A percentile compares a stretch with the other conserved stretches of the same genome.
phyloP scores from a whole-genome alignment of 306 rosid genomes.

The Quercus glauca region DNA sequence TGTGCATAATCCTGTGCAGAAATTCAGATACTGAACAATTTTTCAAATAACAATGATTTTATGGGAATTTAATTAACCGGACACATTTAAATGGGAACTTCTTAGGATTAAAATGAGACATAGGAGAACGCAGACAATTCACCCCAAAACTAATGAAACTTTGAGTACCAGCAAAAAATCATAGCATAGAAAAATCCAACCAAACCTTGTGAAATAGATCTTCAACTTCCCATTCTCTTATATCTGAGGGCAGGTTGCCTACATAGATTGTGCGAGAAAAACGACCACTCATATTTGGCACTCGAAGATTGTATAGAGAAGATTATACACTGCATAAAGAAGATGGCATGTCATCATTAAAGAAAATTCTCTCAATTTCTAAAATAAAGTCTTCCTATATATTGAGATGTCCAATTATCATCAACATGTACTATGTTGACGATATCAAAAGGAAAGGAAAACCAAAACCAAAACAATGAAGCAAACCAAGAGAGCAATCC shows the following conservation, averaged over 20 bases:
- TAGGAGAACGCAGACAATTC: not conserved
- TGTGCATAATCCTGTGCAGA: not conserved
- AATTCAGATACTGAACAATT: not conserved
- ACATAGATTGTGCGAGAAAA: slow-evolving; percentile 99
- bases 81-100: not conserved
- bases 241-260: slow-evolving; percentile 94
- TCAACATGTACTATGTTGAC: slow-evolving; percentile 45
- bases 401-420: slow-evolving; percentile 37
- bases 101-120: not conserved
- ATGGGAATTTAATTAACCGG: not conserved
- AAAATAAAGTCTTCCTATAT: slow-evolving; percentile 21
- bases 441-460: slow-evolving; percentile 54
- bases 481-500: slow-evolving; percentile 99
- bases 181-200: not conserved
- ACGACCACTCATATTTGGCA: slow-evolving; percentile 85
- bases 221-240: slow-evolving; percentile 86
- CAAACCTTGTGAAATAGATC: slow-evolving; percentile 91
- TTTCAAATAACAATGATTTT: not conserved
- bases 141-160: not conserved
- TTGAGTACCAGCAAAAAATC: not conserved
- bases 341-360: slow-evolving; percentile 25
- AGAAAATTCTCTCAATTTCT: slow-evolving; percentile 12
- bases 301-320: slow-evolving; percentile 8
- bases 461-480: slow-evolving; percentile 83
- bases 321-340: slow-evolving; percentile 47